These are phyloP conservation scores for Rhizopus microsporus DNA, from an alignment of 371 early-diverging fungal genomes.

Conservation along the genomic window DNA sequence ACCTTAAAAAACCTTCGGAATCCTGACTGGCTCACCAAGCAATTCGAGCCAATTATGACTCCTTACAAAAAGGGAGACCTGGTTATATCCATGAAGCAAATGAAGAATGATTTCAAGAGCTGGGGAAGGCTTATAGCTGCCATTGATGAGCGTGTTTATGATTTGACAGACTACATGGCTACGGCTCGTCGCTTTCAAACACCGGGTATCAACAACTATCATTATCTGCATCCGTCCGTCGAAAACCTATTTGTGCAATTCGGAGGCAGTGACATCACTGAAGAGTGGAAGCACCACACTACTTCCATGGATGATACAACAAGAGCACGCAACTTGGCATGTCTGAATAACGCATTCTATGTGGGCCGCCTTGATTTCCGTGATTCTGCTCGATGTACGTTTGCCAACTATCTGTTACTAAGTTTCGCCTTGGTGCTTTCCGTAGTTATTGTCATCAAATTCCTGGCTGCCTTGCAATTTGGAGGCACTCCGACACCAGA, in stretches of 20 bases:
- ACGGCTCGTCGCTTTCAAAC: slow-evolving; percentile 36
- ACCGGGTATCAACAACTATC: slow-evolving; percentile 35
- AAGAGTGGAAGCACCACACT: slow-evolving; percentile 54
- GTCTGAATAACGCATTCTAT: slow-evolving; percentile 82
- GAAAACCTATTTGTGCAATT: slow-evolving; percentile 41
- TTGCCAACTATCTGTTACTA: slow-evolving; percentile 85
- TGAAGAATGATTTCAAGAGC: slow-evolving; percentile 28
- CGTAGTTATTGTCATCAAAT: slow-evolving; percentile 86
- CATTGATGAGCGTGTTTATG: slow-evolving; percentile 65
- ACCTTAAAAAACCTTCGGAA: slow-evolving; percentile 36
- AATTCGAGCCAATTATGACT: slow-evolving; percentile 47
- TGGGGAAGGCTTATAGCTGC: slow-evolving; percentile 54
- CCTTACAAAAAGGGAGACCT: slow-evolving; percentile 33
- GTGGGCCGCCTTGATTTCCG: slow-evolving; percentile 87
- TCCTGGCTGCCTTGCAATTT: slow-evolving; percentile 88
- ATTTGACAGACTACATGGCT: slow-evolving; percentile 54
- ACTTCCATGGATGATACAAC: slow-evolving; percentile 31
- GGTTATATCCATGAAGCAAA: slow-evolving; percentile 31
- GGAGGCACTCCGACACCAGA: slow-evolving; percentile 77
- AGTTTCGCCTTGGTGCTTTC: slow-evolving; percentile 78
- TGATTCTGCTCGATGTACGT: slow-evolving; percentile 74
- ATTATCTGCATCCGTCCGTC: slow-evolving; percentile 34
- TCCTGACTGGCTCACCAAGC: slow-evolving; percentile 42
- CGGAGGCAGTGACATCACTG: slow-evolving; percentile 43
- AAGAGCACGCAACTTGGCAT: slow-evolving; percentile 43